These are phyloP conservation scores for Arctostaphylos glauca DNA, from an alignment of 148 eudicot genomes.

Conservation along the genomic window DNA sequence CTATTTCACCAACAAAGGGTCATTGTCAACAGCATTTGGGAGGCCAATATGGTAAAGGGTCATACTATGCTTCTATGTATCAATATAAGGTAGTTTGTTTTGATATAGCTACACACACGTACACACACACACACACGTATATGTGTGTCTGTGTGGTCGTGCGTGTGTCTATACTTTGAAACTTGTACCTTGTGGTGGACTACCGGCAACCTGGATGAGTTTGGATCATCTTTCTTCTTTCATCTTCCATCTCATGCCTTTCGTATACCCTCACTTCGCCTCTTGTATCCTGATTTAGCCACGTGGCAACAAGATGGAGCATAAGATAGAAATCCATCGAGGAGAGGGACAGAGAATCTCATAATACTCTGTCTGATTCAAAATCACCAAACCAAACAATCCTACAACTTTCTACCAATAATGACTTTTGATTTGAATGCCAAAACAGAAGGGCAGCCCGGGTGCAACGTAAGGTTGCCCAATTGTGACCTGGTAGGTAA, in stretches of 20 bases:
- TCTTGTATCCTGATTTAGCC: neutral
- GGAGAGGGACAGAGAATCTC: neutral
- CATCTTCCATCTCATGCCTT: neutral
- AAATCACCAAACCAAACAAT: neutral
- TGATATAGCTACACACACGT: neutral
- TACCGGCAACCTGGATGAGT: neutral
- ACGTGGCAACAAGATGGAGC: neutral
- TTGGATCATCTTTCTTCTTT: neutral
- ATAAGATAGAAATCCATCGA: neutral
- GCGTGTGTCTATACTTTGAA: too few relatives aligned
- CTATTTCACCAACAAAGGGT: constrained; percentile 3
- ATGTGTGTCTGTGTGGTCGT: too few relatives aligned
- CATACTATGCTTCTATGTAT: neutral
- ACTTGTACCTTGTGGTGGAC: neutral
- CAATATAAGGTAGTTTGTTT: neutral
- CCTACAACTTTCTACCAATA: neutral
- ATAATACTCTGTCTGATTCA: constrained; percentile 2
- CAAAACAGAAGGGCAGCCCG: neutral
- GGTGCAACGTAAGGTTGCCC: too few relatives aligned
- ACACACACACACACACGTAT: too few relatives aligned
- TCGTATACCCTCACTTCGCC: neutral
- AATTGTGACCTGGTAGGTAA: too few relatives aligned
- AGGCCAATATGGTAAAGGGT: neutral
- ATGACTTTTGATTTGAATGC: neutral
- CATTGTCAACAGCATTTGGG: neutral